Evolutionary conservation across 1,284 basidiomycete species (phyloP), one percentile per base, ranked within the genome.

Genomic region (Pisolithus thermaeus): DNA sequence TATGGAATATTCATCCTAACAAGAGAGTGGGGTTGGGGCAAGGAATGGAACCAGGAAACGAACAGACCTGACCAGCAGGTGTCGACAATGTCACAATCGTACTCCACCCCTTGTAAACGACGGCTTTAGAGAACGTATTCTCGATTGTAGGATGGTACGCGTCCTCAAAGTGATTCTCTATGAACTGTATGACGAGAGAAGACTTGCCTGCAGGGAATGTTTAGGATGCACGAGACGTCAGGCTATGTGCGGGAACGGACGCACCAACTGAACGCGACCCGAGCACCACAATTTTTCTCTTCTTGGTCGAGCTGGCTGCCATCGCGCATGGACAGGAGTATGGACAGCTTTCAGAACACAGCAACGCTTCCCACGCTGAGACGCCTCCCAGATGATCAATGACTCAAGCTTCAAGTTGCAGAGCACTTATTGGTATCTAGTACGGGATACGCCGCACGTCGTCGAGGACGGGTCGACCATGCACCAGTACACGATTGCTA

Each of bases 51-150:
- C 47, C 14, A 11, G 23, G 46, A 7, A 30, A 40, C 50, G 18
- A 25, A 52, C 64, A 11, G 47, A 66, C 87, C 81, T 99, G 94
- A 46, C 97, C 97, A 51, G 97, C 97, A n/a, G 55, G 95, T 97
- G 73, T 99, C 97, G 66, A 99, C 92, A 73, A 99, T 97, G 74
- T 98, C 94, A 74, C 92, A 93, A 59, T 92, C 84, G 66, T 92
- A 98, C 59, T 94, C 87, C 42, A 81, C 76, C 50, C 92, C 56
- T 90, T 88, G 75, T 88, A 84, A 58, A 80, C 81, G 70, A 98
- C 81, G 46, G 77, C 80, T 78, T 97, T 97, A 58, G 84, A 79
- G 67, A 91, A 91, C 42, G 89, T 92, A 61, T 79, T 83, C 71
- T 97, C 95, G 67, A 97, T 97, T 55, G 95, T 97, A 18, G 95